phyloP scores from a whole-genome alignment of 257 asterid species.

The Salvia hispanica region DNA sequence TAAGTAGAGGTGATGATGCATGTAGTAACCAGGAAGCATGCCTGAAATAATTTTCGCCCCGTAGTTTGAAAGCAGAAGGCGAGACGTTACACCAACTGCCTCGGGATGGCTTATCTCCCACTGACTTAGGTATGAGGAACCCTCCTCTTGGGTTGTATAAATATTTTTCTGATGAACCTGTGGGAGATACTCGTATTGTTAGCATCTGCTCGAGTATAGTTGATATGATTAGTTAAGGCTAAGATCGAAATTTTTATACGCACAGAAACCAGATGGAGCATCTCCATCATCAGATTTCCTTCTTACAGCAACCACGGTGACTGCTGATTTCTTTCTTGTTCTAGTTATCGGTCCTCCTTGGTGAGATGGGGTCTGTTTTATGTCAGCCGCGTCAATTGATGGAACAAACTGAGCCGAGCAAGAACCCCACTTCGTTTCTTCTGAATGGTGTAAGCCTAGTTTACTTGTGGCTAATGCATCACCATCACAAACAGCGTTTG shows the following conservation, averaged over 20 bases:
- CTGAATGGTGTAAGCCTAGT: background rate
- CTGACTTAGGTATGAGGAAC: conserved; percentile 44
- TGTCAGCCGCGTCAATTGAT: conserved; percentile 12
- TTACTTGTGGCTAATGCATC: conserved; percentile 17
- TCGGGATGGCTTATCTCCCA: conserved; percentile 46
- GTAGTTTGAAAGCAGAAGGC: conserved; percentile 73
- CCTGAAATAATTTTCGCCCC: conserved; percentile 83
- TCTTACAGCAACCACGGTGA: conserved; percentile 33
- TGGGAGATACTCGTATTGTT: background rate
- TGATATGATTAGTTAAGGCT: background rate
- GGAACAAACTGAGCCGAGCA: conserved; percentile 19
- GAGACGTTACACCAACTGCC: conserved; percentile 65
- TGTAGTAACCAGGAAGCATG: conserved; percentile 26
- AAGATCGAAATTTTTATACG: conserved; percentile 25
- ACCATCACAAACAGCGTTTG: conserved; percentile 30
- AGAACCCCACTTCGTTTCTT: conserved; percentile 14
- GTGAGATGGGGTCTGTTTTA: conserved; percentile 25
- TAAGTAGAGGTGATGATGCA: background rate
- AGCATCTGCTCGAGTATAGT: background rate
- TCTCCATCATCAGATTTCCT: conserved; percentile 35
- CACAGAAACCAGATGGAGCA: conserved; percentile 39
- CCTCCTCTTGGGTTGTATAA: conserved; percentile 61
- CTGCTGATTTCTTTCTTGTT: conserved; percentile 33
- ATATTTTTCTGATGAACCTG: conserved; percentile 54
- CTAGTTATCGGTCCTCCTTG: conserved; percentile 31